Base-by-base conservation (phyloP, 805 yeast genomes). In the Metschnikowia dekortorum region DNA sequence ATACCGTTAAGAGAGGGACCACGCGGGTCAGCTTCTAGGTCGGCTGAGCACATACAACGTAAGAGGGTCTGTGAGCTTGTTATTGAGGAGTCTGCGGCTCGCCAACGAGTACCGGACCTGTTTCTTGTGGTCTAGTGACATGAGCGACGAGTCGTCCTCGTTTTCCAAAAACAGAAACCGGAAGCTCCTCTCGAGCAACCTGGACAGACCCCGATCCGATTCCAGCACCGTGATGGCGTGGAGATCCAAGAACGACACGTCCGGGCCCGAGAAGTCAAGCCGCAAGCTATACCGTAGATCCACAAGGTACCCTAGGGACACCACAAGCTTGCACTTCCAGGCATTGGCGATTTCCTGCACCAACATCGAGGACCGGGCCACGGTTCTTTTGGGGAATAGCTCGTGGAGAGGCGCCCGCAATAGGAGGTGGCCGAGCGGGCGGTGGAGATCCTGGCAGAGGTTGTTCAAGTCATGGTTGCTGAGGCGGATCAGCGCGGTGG, bases 241-340 rank as follows among this genome's bases (percentile, higher is more conserved):
- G 8, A 50, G 58, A 3, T 49, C 52, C 30, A 58, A 50, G 34
- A 54, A 55, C 14, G 41, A 38, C 13, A 52, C 39, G 28, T 63
- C 66, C 3, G 46, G 50, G 7, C 34, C 34, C 18, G 45, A 16
- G 4, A 44, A 36, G 8, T 54, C 46, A 8, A 41, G 28, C 14
- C 56, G 54, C 28, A 61, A 30, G 26, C 49, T 48, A 40, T 48
- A 49, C 28, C 66, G 54, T 32, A 62, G 37, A 34, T 54, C 53
- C 8, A 57, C 55, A 33, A 64, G 41, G 38, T 55, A 58, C 16
- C 59, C 60, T 6, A 62, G 43, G 2, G 65, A 51, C 13, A 62
- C 57, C 43, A 53, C 54, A 13, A 63, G 42, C 14, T 56, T 55
- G 45, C 66, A 62, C 29, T 57, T 63, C 68, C 68, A 64, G 3